Evolutionary conservation across 768 basidiomycete species (phyloP).

Genomic region (Xerocomus brunneocitrinus): DNA sequence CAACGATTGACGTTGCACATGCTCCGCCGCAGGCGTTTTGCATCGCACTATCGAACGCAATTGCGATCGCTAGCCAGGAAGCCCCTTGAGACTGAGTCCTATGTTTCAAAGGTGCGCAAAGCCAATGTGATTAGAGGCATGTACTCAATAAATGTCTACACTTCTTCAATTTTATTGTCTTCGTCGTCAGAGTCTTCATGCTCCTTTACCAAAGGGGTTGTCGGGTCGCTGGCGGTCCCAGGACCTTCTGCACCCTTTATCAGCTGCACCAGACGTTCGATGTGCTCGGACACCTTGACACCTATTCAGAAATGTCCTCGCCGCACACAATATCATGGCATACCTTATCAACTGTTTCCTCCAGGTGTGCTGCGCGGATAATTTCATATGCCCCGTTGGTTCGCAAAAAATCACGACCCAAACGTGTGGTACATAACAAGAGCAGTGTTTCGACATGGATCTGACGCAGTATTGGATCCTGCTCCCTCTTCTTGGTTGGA

Average conservation of each 20-base stretch:
- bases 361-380: constrained; percentile 69
- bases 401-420: constrained; percentile 81
- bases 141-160: constrained; percentile 39
- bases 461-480: constrained; percentile 68
- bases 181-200: constrained; percentile 49
- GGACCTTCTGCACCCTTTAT: constrained; percentile 72
- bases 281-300: constrained; percentile 73
- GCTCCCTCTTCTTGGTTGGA: constrained; percentile 76
- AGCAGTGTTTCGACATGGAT: constrained; percentile 88
- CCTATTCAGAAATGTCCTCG: background rate
- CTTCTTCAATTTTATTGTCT: constrained; percentile 71
- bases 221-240: constrained; percentile 37
- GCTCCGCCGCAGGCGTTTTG: background rate
- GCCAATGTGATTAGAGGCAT: constrained; percentile 6
- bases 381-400: constrained; percentile 84
- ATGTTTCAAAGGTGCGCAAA: constrained; percentile 1
- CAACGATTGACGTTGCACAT: background rate
- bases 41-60: background rate
- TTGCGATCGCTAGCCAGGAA: background rate
- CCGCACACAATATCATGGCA: constrained; percentile 14
- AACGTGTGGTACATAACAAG: constrained; percentile 81
- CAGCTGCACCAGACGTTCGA: constrained; percentile 85
- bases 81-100: constrained; percentile 1
- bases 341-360: constrained; percentile 77
- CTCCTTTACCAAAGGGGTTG: constrained; percentile 15